These are phyloP conservation scores for Artemisia tridentata DNA, from an alignment of 129 eudicot species.

Conservation along the genomic window DNA sequence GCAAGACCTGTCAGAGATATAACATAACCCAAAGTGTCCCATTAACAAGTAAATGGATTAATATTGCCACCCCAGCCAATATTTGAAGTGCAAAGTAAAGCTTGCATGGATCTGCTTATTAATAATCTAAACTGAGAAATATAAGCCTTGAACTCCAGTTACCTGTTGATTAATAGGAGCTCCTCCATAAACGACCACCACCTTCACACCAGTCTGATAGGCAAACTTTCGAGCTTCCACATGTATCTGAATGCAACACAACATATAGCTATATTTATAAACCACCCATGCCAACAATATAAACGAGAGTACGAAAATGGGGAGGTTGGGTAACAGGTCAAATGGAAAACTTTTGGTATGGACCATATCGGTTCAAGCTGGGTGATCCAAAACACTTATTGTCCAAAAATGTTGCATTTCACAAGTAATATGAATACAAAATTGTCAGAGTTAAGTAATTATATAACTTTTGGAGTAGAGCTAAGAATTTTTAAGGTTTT, in stretches of 20 bases:
- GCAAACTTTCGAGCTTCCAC: conserved; percentile 80
- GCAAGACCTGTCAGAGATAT: neutral
- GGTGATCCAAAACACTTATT: neutral
- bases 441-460: too few relatives aligned
- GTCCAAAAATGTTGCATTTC: neutral
- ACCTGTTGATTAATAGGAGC: conserved; percentile 74
- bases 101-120: neutral
- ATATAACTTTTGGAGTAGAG: too few relatives aligned
- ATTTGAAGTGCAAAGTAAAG: neutral
- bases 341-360: neutral
- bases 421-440: too few relatives aligned
- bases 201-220: conserved; percentile 74
- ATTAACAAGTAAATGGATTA: neutral
- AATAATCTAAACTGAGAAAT: neutral
- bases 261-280: neutral
- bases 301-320: neutral
- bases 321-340: neutral
- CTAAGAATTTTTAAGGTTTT: too few relatives aligned
- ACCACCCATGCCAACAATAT: conserved; percentile 13
- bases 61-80: neutral
- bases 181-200: conserved; percentile 88
- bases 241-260: conserved; percentile 46
- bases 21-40: neutral
- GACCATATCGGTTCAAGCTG: neutral
- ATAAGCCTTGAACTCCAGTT: conserved; percentile 7